Percentiles rank a stretch among this genome's conserved stretches.
phyloP scores from a whole-genome alignment of 2,329 filamentous ascomycete genomes.

The Ceratocystis harringtonii region DNA sequence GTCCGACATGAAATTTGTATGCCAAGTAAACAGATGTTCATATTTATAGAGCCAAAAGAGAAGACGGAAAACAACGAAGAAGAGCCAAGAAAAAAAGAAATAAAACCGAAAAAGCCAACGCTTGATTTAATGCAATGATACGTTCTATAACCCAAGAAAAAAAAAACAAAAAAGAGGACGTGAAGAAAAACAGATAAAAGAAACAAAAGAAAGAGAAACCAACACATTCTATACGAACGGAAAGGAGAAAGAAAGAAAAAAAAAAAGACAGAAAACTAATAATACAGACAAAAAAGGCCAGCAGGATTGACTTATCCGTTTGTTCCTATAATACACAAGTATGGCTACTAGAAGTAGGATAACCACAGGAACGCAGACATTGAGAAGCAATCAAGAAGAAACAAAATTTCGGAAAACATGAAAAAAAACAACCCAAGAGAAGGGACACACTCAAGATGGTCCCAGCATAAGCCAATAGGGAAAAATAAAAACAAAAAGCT shows the following conservation, averaged over 20 bases:
- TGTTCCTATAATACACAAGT: slow-evolving; percentile 12
- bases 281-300: slow-evolving; percentile 3
- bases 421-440: slow-evolving; percentile 1
- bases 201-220: neutral
- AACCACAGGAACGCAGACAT: neutral
- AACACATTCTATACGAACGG: neutral
- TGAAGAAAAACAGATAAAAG: neutral
- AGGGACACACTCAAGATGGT: neutral
- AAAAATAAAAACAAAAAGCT: slow-evolving; percentile 1
- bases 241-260: neutral
- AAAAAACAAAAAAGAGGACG: neutral
- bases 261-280: neutral
- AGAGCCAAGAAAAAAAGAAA: neutral
- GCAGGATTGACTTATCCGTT: slow-evolving; percentile 8
- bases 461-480: neutral
- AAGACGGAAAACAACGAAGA: neutral
- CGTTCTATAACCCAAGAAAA: neutral
- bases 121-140: neutral
- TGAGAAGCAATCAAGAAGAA: neutral
- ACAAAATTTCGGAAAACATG: no score
- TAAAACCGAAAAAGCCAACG: neutral
- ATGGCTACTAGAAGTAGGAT: neutral
- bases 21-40: neutral
- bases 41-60: neutral
- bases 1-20: neutral